Evolutionary conservation across 1,284 basidiomycete species (phyloP), one percentile per base, ranked within the genome.

Genomic region (Coniophora puteana): DNA sequence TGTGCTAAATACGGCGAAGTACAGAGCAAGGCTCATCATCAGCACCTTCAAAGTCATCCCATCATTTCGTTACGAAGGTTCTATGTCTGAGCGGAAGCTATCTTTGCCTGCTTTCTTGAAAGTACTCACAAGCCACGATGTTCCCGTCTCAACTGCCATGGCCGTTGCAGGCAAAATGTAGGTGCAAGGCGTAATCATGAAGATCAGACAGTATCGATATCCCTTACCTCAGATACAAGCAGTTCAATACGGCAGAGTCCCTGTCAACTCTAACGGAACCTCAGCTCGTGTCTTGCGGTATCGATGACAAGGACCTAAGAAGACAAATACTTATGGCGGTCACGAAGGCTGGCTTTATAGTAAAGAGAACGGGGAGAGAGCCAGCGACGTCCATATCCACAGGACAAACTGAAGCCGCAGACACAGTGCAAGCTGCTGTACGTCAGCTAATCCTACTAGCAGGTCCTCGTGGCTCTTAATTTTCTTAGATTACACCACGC

Each of bases 131-230:
- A 67, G 62, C 32, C 76, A 78, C 46, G 73, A 74, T 45, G 67
- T 92, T 1, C 67, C 84, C 3, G 75, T 89, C 54, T 59, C 76
- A 32, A 81, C 83, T 45, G 89, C 90, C 1, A 93, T 95, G 76
- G 62, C 67, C 3, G 62, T 89, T 24, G 80, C 90, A 30, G 75
- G 77, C 33, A 90, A 89, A 71, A 76, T 91, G 89, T 93, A 41
- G 51, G 79, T 66, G 48, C 36, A 22, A 8, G 32, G 16, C 20
- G 21, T 14, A n/a, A 25, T 18, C 20, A 27, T 16, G 25, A 23
- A 14, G 6, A 24, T 40, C 26, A 40, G 48, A 41, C 33, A 47
- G 31, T 37, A 35, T 39, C 43, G 29, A 40, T 39, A 38, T 33
- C 38, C 34, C 18, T 28, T 39, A 30, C 22, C 22, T 28, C 52